Percentiles rank a stretch among this genome's conserved stretches.
Conservation (phyloP, 192 early-diverging fungal genomes). For the Phlyctochytrium arcticum region DNA sequence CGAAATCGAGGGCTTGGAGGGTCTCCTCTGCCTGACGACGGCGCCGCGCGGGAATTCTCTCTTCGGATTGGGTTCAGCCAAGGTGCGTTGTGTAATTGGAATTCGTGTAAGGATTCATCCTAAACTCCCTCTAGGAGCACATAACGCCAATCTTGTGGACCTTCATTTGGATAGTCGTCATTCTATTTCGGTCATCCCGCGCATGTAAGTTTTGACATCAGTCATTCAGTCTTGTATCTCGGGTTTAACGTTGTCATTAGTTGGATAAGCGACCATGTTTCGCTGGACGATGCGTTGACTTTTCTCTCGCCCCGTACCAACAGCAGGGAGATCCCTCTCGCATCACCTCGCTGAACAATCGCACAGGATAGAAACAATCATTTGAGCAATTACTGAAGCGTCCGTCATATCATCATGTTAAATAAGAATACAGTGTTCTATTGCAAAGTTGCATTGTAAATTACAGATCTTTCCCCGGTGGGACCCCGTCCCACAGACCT, state of each 20-base stretch:
- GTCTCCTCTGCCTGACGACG: slow-evolving; percentile 13
- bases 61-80: slow-evolving; percentile 82
- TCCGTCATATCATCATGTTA: too few species aligned
- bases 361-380: too few species aligned
- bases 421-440: too few species aligned
- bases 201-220: slow-evolving; percentile 49
- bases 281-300: slow-evolving; percentile 54
- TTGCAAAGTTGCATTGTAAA: too few species aligned
- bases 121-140: slow-evolving; percentile 60
- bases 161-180: slow-evolving; percentile 81
- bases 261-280: slow-evolving; percentile 84
- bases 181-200: slow-evolving; percentile 75
- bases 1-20: slow-evolving; percentile 54
- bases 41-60: slow-evolving; percentile 71
- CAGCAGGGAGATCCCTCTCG: background rate
- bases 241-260: too few species aligned
- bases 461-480: too few species aligned
- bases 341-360: background rate
- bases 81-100: background rate
- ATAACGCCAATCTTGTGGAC: slow-evolving; percentile 86
- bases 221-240: background rate
- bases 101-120: background rate
- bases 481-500: slow-evolving; percentile 46
- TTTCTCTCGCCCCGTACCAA: slow-evolving; percentile 15
- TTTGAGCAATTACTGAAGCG: too few species aligned